These are phyloP conservation scores for Penicillium brasilianum DNA, from an alignment of 2,329 filamentous ascomycete species.

Conservation along the genomic window DNA sequence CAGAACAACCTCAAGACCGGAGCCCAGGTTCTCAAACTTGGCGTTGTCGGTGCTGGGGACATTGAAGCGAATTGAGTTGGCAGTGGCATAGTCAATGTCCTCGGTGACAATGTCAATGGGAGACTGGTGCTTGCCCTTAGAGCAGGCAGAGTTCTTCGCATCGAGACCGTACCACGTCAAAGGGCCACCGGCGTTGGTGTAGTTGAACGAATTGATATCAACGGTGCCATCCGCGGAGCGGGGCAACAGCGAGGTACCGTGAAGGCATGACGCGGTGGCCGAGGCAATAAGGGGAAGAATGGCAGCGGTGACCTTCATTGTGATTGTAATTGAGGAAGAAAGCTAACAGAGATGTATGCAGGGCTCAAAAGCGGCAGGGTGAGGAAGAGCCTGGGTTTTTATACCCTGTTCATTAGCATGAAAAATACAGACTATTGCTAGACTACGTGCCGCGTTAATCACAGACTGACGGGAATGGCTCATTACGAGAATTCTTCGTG, in stretches of 20 bases:
- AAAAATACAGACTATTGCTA: too few relatives aligned
- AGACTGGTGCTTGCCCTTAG: conserved; percentile 57
- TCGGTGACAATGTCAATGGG: conserved; percentile 58
- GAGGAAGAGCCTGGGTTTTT: too few relatives aligned
- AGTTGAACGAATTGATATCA: conserved; percentile 20
- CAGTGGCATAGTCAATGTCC: conserved; percentile 24
- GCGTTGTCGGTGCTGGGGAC: conserved; percentile 28
- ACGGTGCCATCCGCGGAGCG: conserved; percentile 20
- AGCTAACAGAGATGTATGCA: too few relatives aligned
- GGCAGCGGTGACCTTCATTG: conserved; percentile 18
- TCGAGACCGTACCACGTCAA: conserved; percentile 59
- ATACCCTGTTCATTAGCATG: too few relatives aligned
- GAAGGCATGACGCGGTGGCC: conserved; percentile 21
- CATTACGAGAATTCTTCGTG: too few relatives aligned
- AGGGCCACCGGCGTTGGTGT: conserved; percentile 48
- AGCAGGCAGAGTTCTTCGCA: conserved; percentile 54
- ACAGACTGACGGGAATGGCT: too few relatives aligned
- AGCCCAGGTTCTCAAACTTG: conserved; percentile 53
- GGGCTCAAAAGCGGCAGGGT: too few relatives aligned
- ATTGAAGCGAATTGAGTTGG: conserved; percentile 28
- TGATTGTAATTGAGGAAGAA: not conserved
- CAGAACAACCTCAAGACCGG: conserved; percentile 58
- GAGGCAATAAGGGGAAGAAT: conserved; percentile 17
- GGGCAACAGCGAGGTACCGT: conserved; percentile 20
- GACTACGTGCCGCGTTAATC: too few relatives aligned